Conservation (phyloP, 2,329 filamentous ascomycete species). For the Monilinia vaccinii-corymbosi region DNA sequence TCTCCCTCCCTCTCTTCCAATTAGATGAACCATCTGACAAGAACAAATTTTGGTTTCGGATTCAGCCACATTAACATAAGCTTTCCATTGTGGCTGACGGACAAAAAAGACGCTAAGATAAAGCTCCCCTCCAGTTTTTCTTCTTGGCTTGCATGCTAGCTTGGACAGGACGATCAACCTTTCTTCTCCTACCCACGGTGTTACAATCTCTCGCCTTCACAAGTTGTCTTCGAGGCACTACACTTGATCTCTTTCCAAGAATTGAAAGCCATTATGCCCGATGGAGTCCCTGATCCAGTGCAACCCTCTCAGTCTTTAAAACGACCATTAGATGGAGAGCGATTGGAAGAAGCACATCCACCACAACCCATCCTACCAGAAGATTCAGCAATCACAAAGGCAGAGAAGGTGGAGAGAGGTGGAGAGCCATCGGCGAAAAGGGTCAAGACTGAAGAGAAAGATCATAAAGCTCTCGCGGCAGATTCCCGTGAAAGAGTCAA, state of each 20-base stretch:
- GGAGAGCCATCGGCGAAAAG: conserved; percentile 21
- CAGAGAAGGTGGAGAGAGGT: conserved; percentile 26
- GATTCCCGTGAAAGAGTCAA: conserved; percentile 24
- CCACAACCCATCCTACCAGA: conserved; percentile 21
- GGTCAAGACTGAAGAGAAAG: conserved; percentile 28
- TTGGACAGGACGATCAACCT: not conserved
- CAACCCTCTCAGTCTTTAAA: conserved; percentile 25
- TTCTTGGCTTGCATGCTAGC: not conserved
- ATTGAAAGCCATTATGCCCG: conserved; percentile 16
- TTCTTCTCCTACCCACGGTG: not conserved
- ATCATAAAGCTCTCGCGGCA: conserved; percentile 15
- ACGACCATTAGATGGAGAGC: conserved; percentile 16
- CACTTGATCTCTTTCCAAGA: not conserved
- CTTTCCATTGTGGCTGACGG: no score
- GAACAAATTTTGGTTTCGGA: not conserved
- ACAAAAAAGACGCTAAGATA: conserved; percentile 22
- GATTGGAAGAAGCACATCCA: conserved; percentile 17
- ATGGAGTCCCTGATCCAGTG: conserved; percentile 14
- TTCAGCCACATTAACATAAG: not conserved
- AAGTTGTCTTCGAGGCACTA: not conserved
- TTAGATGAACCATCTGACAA: no score
- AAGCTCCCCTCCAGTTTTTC: conserved; percentile 12
- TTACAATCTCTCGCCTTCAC: not conserved
- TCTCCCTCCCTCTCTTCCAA: no score
- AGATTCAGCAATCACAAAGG: conserved; percentile 27